A percentile compares a stretch with the other conserved stretches of the same genome.
phyloP scores from a whole-genome alignment of 176 grass and related monocot species.

The Musa schizocarpa region DNA sequence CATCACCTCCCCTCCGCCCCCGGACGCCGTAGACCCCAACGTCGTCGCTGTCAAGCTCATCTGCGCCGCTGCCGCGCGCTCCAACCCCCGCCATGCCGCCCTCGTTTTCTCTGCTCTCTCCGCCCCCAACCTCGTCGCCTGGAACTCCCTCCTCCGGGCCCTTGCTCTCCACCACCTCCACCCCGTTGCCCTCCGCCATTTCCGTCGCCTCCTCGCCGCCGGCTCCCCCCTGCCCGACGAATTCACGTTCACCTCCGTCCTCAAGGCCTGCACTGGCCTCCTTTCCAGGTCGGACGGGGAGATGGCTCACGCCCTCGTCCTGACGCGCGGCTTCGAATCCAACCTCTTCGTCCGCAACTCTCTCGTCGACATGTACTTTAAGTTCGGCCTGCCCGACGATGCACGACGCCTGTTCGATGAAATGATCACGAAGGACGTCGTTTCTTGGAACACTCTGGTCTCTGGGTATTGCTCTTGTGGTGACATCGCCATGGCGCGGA shows the following conservation, averaged over 20 bases:
- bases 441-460: conserved; percentile 44
- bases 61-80: conserved; percentile 4
- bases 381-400: conserved; percentile 1
- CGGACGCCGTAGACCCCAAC: conserved; percentile 8
- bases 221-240: conserved; percentile 4
- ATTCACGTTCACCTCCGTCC: conserved; percentile 21
- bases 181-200: conserved; percentile 9
- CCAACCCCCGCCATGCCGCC: conserved; percentile 12
- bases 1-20: conserved; percentile 6
- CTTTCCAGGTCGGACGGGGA: background rate
- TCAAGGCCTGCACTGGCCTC: conserved; percentile 10
- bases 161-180: conserved; percentile 16
- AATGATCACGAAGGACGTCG: conserved; percentile 29
- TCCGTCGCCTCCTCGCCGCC: conserved; percentile 1
- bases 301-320: conserved; percentile 4
- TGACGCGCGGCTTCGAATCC: conserved; percentile 4
- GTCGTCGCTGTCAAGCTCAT: conserved; percentile 23
- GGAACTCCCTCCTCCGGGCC: conserved; percentile 17
- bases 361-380: conserved; percentile 20
- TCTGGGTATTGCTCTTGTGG: conserved; percentile 22
- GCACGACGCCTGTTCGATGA: conserved; percentile 37
- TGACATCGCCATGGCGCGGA: background rate
- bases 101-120: conserved; percentile 5
- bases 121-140: conserved; percentile 10
- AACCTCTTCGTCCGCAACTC: conserved; percentile 17